These are phyloP conservation scores for Aphanomyces invadans DNA, from an alignment of 352 stramenopile genomes.

Conservation along the genomic window DNA sequence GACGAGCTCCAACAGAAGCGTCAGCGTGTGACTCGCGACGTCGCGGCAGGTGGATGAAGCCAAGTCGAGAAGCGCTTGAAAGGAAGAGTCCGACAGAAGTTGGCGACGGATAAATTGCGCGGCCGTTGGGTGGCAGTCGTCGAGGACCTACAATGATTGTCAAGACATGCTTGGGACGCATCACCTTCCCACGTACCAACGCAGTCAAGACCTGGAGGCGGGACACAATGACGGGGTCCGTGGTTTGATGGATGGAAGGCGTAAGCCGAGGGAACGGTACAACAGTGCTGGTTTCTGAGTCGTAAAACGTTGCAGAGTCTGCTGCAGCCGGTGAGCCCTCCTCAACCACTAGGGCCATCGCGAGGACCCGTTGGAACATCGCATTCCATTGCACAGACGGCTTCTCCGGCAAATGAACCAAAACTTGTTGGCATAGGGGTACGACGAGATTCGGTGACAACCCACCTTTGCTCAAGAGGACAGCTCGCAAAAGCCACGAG, in stretches of 20 bases:
- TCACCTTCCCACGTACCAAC: conserved; percentile 6
- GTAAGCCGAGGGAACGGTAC: background rate
- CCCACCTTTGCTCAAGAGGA: background rate
- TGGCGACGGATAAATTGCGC: background rate
- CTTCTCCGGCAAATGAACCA: background rate
- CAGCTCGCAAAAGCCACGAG: background rate
- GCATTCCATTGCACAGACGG: background rate
- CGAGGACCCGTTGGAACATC: background rate
- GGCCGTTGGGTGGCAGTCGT: background rate
- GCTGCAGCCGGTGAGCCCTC: background rate
- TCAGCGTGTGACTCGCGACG: background rate
- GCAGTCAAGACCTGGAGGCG: background rate
- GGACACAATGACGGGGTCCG: background rate
- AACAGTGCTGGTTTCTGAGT: background rate
- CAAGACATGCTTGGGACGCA: no score
- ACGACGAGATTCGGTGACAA: background rate
- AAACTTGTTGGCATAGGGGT: background rate
- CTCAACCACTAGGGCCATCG: background rate
- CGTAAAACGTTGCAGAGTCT: background rate
- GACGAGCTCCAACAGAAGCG: background rate
- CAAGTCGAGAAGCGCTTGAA: background rate
- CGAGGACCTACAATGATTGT: background rate
- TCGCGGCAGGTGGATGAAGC: background rate
- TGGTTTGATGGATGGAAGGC: background rate
- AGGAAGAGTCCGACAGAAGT: background rate